Evolutionary conservation across 441 rosid genomes (phyloP).

Genomic region (Rhodomyrtus psidioides): DNA sequence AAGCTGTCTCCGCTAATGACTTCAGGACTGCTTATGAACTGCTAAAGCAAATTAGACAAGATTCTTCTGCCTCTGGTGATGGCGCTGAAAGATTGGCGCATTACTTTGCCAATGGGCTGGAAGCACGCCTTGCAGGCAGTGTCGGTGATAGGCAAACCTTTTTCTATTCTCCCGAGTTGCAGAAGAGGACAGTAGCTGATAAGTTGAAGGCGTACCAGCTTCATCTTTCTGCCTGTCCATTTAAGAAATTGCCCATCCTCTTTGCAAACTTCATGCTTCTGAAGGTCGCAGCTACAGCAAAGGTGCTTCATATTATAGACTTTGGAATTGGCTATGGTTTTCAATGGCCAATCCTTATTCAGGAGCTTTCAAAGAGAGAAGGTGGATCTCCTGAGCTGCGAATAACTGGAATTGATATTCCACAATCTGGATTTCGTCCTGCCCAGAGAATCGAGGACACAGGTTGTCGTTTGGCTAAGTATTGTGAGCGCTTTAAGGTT

Average conservation of each 20-base stretch:
- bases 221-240: background rate
- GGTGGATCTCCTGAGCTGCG: background rate
- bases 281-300: background rate
- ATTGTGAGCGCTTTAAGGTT: background rate
- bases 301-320: background rate
- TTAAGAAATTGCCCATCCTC: background rate
- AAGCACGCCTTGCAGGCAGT: background rate
- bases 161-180: background rate
- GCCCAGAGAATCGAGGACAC: background rate
- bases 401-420: background rate
- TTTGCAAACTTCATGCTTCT: background rate
- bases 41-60: background rate
- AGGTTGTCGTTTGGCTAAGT: background rate
- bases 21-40: background rate
- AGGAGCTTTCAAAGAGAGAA: background rate
- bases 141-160: background rate
- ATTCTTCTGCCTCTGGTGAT: background rate
- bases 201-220: background rate
- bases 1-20: background rate
- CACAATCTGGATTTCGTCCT: background rate
- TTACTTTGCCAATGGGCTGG: background rate
- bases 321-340: background rate
- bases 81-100: background rate
- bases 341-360: background rate
- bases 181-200: background rate